phyloP scores from a whole-genome alignment of 228 moss, liverwort and hornwort genomes.

The Sphagnum fallax region DNA sequence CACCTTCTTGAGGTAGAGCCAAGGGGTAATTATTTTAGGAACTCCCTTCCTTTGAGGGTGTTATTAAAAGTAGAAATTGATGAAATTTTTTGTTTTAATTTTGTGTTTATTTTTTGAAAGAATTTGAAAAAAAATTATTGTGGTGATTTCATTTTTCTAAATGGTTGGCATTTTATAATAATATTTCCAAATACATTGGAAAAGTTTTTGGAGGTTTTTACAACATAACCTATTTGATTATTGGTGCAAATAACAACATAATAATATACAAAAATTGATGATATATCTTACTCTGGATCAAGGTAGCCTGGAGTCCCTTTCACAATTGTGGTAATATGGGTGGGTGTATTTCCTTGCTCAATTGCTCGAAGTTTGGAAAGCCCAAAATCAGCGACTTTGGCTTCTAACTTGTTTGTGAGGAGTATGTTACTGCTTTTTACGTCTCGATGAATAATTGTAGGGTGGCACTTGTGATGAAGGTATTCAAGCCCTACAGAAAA shows the following conservation, averaged over 20 bases:
- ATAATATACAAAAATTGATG: too few species aligned
- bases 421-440: constrained; percentile 66
- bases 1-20: too few species aligned
- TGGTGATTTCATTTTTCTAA: too few species aligned
- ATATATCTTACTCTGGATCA: constrained; percentile 49
- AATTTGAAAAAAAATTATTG: too few species aligned
- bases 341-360: constrained; percentile 25
- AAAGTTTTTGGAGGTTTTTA: too few species aligned
- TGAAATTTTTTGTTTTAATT: background rate
- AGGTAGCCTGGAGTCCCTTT: constrained; percentile 81
- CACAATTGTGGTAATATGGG: constrained; percentile 66
- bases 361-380: constrained; percentile 49
- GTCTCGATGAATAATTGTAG: constrained; percentile 51
- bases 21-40: too few species aligned
- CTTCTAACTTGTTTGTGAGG: constrained; percentile 27
- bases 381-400: constrained; percentile 68
- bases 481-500: constrained; percentile 52
- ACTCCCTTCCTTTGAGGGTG: too few species aligned
- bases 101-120: too few species aligned
- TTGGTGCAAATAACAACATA: background rate
- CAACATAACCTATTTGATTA: background rate
- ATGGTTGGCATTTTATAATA: too few species aligned
- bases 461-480: constrained; percentile 50
- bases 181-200: too few species aligned
- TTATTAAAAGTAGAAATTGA: too few species aligned